Percentiles rank a stretch among this genome's conserved stretches.
Conservation (phyloP, 2,329 filamentous ascomycete genomes). For the Scopulariopsis brevicaulis region DNA sequence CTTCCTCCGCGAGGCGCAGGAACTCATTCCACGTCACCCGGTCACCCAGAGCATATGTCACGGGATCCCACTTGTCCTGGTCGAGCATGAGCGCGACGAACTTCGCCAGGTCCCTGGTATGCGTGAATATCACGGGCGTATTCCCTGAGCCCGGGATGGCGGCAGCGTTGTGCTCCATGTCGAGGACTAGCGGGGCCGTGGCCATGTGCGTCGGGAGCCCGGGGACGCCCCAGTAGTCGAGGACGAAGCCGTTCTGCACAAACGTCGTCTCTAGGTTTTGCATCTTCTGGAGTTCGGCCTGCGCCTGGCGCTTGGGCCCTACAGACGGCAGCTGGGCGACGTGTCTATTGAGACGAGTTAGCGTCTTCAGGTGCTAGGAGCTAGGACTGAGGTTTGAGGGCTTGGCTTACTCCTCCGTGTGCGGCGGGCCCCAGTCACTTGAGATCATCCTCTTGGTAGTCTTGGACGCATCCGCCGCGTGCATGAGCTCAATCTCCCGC, state of each 20-base stretch:
- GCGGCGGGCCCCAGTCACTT: constrained; percentile 23
- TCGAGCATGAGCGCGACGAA: constrained; percentile 29
- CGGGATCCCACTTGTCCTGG: constrained; percentile 29
- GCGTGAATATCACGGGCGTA: constrained; percentile 30
- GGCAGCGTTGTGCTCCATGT: constrained; percentile 29
- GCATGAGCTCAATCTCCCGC: constrained; percentile 29
- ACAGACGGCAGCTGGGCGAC: neutral
- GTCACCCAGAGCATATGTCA: constrained; percentile 23
- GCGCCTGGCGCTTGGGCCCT: constrained; percentile 1
- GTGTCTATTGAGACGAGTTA: neutral
- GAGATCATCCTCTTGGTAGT: constrained; percentile 27
- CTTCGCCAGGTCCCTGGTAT: constrained; percentile 33
- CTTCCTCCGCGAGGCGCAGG: constrained; percentile 26
- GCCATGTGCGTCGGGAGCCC: constrained; percentile 23
- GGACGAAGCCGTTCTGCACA: constrained; percentile 28
- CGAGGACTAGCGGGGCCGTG: constrained; percentile 26
- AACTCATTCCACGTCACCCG: constrained; percentile 30
- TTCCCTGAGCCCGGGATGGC: constrained; percentile 36
- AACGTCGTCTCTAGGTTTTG: constrained; percentile 22
- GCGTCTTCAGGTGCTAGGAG: neutral
- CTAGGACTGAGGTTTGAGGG: neutral
- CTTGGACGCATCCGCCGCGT: constrained; percentile 24
- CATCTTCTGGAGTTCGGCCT: neutral
- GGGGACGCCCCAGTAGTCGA: constrained; percentile 32
- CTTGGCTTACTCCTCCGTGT: constrained; percentile 6